Percentiles rank a stretch among this genome's conserved stretches.
Evolutionary conservation across 306 rosid species (phyloP).

Genomic region (Rubus idaeus): DNA sequence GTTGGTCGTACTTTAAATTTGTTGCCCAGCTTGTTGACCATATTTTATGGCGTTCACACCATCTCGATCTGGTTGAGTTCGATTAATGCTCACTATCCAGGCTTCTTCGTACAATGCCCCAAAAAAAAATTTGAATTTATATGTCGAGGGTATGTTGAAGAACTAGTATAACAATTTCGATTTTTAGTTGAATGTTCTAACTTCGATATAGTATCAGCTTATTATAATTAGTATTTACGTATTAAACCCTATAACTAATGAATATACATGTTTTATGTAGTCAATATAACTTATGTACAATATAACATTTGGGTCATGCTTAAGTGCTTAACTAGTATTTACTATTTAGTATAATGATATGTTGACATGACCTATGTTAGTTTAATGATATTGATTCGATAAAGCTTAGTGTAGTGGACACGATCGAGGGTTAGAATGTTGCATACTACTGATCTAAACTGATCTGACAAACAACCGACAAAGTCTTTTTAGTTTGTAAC

Average conservation of each 20-base stretch:
- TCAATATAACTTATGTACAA: too few relatives aligned
- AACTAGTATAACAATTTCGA: background rate
- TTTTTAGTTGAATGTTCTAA: background rate
- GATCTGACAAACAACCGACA: background rate
- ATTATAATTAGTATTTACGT: background rate
- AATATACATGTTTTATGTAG: background rate
- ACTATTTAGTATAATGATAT: too few relatives aligned
- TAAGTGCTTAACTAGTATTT: too few relatives aligned
- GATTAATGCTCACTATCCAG: background rate
- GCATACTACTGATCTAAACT: background rate
- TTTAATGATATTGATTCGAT: background rate
- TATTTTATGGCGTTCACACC: conserved; percentile 36
- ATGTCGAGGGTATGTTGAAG: too few relatives aligned
- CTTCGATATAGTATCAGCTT: background rate
- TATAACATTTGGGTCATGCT: too few relatives aligned
- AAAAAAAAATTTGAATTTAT: too few relatives aligned
- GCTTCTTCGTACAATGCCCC: too few relatives aligned
- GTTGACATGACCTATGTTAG: too few relatives aligned
- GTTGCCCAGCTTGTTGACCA: conserved; percentile 39
- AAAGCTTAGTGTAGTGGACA: background rate
- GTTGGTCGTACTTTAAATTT: conserved; percentile 13
- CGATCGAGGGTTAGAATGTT: background rate
- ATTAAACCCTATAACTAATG: background rate
- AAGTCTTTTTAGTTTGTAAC: background rate
- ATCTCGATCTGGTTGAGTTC: background rate